Percentiles rank a stretch among this genome's conserved stretches.
Evolutionary conservation across 73 alveolate species (phyloP).

Genomic region (Tetrahymena thermophila): DNA sequence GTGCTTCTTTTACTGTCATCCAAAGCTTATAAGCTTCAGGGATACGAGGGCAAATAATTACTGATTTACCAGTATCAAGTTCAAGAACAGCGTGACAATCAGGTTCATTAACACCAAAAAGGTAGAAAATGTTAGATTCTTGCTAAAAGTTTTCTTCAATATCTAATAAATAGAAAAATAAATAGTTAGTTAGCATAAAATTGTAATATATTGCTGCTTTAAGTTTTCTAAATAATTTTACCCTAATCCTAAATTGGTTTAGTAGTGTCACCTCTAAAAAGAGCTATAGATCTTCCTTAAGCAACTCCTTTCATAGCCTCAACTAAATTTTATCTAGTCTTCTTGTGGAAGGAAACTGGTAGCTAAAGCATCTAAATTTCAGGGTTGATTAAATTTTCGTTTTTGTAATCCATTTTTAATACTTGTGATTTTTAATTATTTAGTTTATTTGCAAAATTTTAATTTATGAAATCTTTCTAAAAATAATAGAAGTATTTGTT

Average conservation of each 20-base stretch:
- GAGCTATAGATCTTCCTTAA: background rate
- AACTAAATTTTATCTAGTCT: background rate
- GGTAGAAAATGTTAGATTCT: constrained; percentile 63
- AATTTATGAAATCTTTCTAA: background rate
- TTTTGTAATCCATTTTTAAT: background rate
- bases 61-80: constrained; percentile 42
- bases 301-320: background rate
- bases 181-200: background rate
- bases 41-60: constrained; percentile 49
- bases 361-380: background rate
- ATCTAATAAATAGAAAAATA: constrained; percentile 10
- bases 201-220: too few relatives aligned
- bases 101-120: constrained; percentile 66
- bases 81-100: constrained; percentile 67
- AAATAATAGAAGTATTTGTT: background rate
- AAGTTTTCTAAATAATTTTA: background rate
- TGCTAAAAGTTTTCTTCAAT: constrained; percentile 44
- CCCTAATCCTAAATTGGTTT: background rate
- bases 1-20: constrained; percentile 62
- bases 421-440: background rate
- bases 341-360: background rate
- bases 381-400: background rate
- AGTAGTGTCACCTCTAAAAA: background rate
- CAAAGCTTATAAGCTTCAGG: constrained; percentile 58
- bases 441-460: background rate